These are phyloP conservation scores for Botrytis fabae DNA, from an alignment of 2,329 filamentous ascomycete species.

Conservation along the genomic window DNA sequence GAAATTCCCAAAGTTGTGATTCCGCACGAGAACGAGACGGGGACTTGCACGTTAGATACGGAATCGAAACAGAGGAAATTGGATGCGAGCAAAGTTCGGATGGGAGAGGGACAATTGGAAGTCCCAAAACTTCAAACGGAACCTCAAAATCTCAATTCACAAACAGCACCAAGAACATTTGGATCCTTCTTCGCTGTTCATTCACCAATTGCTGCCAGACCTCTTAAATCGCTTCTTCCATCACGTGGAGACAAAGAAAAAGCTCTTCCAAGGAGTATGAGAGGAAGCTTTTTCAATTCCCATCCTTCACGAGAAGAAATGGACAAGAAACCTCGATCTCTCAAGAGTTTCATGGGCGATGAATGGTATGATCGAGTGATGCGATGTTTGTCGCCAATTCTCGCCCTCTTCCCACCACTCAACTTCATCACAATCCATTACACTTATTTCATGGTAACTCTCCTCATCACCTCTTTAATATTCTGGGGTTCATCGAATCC, in stretches of 20 bases:
- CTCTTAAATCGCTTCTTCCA: slow-evolving; percentile 1
- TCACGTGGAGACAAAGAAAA: background rate
- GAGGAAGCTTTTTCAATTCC: background rate
- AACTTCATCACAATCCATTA: slow-evolving; percentile 69
- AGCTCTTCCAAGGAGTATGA: background rate
- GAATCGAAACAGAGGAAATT: background rate
- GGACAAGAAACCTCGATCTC: background rate
- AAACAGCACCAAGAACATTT: slow-evolving; percentile 4
- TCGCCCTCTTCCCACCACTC: slow-evolving; percentile 39
- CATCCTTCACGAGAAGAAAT: slow-evolving; percentile 5
- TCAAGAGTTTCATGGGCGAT: slow-evolving; percentile 13
- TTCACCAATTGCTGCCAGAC: background rate
- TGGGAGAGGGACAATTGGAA: background rate
- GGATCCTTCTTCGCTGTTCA: background rate
- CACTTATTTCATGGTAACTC: slow-evolving; percentile 61
- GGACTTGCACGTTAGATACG: background rate
- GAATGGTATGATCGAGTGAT: background rate
- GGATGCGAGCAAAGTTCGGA: background rate
- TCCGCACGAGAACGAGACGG: background rate
- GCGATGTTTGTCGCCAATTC: background rate
- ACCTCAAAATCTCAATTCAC: background rate
- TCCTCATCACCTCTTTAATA: slow-evolving; percentile 57
- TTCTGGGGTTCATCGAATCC: slow-evolving; percentile 61
- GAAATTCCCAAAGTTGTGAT: background rate
- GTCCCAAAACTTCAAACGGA: background rate